These are phyloP conservation scores for Waltiozyma solani DNA, from an alignment of 1,139 yeast species.

Conservation along the genomic window DNA sequence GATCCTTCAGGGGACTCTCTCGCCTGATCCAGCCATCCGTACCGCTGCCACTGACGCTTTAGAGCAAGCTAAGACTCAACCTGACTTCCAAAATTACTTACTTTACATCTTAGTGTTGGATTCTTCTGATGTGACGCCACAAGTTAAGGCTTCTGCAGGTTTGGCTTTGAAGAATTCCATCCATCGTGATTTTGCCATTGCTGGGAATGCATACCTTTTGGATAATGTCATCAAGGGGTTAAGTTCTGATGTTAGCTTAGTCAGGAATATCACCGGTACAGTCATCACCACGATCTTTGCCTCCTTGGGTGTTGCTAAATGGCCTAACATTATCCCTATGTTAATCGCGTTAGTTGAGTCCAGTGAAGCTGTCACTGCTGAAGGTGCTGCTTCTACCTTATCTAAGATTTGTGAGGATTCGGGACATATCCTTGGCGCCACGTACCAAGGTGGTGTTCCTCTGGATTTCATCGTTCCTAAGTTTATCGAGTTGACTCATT, in stretches of 20 bases:
- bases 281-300: slow-evolving; percentile 78
- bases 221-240: slow-evolving; percentile 63
- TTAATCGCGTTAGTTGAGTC: slow-evolving; percentile 48
- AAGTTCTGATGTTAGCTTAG: slow-evolving; percentile 44
- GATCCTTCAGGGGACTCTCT: slow-evolving; percentile 58
- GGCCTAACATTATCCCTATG: slow-evolving; percentile 70
- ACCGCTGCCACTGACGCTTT: slow-evolving; percentile 57
- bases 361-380: slow-evolving; percentile 34
- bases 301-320: slow-evolving; percentile 55
- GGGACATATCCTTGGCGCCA: slow-evolving; percentile 44
- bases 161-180: slow-evolving; percentile 70
- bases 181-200: slow-evolving; percentile 26
- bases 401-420: slow-evolving; percentile 86
- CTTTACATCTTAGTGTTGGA: slow-evolving; percentile 58
- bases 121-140: slow-evolving; percentile 28
- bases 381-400: slow-evolving; percentile 76
- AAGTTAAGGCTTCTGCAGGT: slow-evolving; percentile 85
- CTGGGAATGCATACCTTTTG: slow-evolving; percentile 37
- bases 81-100: slow-evolving; percentile 69
- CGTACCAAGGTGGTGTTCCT: slow-evolving; percentile 58
- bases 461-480: slow-evolving; percentile 57
- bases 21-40: slow-evolving; percentile 44
- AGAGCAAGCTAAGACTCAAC: slow-evolving; percentile 50
- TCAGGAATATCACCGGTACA: slow-evolving; percentile 83
- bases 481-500: slow-evolving; percentile 42